Evolutionary conservation across 306 rosid genomes (phyloP).

Genomic region (Dicorynia guianensis): DNA sequence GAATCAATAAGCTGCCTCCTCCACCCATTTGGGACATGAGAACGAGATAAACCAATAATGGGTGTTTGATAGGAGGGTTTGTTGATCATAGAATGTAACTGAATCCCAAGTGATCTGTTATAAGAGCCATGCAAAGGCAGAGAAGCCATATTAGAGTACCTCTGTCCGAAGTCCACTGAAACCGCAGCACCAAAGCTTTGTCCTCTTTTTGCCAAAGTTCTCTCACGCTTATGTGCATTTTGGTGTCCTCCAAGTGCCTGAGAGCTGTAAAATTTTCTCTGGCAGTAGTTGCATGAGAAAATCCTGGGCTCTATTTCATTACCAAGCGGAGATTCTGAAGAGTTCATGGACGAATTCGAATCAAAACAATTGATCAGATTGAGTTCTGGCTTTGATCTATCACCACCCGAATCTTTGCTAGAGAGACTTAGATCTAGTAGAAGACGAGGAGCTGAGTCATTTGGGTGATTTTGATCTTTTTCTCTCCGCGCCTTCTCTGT

Average conservation of each 20-base stretch:
- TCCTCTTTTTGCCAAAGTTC: constrained; percentile 78
- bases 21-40: constrained; percentile 56
- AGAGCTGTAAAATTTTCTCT: constrained; percentile 87
- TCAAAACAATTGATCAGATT: constrained; percentile 75
- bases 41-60: constrained; percentile 41
- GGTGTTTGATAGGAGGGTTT: constrained; percentile 65
- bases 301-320: constrained; percentile 60
- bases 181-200: constrained; percentile 42
- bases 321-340: constrained; percentile 50
- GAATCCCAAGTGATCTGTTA: constrained; percentile 82
- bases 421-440: constrained; percentile 76
- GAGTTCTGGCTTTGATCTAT: constrained; percentile 59
- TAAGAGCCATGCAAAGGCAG: constrained; percentile 86
- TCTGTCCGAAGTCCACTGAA: constrained; percentile 49
- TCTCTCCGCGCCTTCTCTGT: neutral
- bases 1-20: constrained; percentile 55
- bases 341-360: constrained; percentile 45
- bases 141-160: constrained; percentile 79
- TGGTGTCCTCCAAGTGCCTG: constrained; percentile 99
- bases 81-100: constrained; percentile 74
- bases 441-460: constrained; percentile 40
- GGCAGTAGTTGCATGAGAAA: constrained; percentile 96
- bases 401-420: constrained; percentile 51
- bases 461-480: constrained; percentile 37
- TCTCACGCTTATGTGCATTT: constrained; percentile 93